Conservation (phyloP, 176 grass and related monocot species). For the Raddia guianensis region DNA sequence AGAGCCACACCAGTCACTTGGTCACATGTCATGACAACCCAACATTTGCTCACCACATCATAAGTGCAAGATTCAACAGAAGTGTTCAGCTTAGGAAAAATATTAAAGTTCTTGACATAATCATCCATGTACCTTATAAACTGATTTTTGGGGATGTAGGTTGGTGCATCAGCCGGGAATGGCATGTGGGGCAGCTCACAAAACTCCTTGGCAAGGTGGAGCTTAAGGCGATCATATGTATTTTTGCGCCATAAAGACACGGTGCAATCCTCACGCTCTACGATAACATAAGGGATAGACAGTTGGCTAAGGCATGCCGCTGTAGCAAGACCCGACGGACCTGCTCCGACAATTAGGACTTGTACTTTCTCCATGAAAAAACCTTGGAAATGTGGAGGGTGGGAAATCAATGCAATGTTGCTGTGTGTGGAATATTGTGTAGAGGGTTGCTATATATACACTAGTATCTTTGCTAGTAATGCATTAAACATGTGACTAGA, state of each 20-base stretch:
- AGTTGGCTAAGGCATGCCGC: conserved; percentile 46
- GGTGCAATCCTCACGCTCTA: conserved; percentile 61
- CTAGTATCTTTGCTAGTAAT: background rate
- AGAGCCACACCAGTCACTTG: background rate
- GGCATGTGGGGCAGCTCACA: conserved; percentile 63
- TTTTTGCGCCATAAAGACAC: conserved; percentile 55
- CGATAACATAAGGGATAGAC: conserved; percentile 39
- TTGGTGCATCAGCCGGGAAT: conserved; percentile 33
- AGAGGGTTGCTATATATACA: too few species aligned
- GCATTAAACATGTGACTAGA: background rate
- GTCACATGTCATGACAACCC: conserved; percentile 43
- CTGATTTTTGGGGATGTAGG: conserved; percentile 46
- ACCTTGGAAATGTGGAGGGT: background rate
- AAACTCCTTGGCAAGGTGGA: conserved; percentile 67
- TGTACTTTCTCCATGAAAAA: conserved; percentile 31
- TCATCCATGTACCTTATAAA: conserved; percentile 64
- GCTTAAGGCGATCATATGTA: conserved; percentile 66
- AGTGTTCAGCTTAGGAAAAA: conserved; percentile 32
- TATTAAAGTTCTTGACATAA: conserved; percentile 44
- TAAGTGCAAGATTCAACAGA: conserved; percentile 46
- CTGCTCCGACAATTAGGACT: conserved; percentile 65
- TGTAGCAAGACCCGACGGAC: conserved; percentile 57
- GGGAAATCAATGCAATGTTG: background rate
- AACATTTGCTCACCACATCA: conserved; percentile 30
- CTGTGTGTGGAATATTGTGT: background rate